Evolutionary conservation across 2,329 filamentous ascomycete species (phyloP).

Genomic region (Furcasterigmium sp.): DNA sequence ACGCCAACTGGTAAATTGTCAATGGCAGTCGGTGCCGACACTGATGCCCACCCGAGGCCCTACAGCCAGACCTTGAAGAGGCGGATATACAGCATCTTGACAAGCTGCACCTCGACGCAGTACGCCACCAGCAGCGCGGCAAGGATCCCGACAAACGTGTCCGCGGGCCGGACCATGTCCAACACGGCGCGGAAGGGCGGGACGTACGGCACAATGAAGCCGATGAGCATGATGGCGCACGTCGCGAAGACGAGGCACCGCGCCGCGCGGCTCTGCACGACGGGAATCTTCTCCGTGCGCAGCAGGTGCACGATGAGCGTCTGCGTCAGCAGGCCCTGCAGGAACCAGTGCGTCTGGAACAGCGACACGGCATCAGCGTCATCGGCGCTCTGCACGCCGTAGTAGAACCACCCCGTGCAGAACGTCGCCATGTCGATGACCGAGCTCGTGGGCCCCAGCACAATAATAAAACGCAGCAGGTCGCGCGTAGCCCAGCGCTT

Average conservation of each 20-base stretch:
- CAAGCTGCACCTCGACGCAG: slow-evolving; percentile 18
- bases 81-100: slow-evolving; percentile 19
- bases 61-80: slow-evolving; percentile 19
- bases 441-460: slow-evolving; percentile 20
- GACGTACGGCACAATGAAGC: slow-evolving; percentile 18
- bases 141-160: slow-evolving; percentile 16
- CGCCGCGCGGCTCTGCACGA: slow-evolving; percentile 17
- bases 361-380: slow-evolving; percentile 8
- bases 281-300: slow-evolving; percentile 19
- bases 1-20: too few relatives aligned
- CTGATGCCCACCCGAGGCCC: too few relatives aligned
- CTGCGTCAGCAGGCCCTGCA: slow-evolving; percentile 20
- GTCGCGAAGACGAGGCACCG: slow-evolving; percentile 17
- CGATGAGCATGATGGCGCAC: slow-evolving; percentile 16
- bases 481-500: slow-evolving; percentile 20
- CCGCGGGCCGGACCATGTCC: slow-evolving; percentile 14
- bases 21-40: not conserved
- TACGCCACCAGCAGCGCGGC: slow-evolving; percentile 17
- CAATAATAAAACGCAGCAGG: slow-evolving; percentile 20
- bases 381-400: slow-evolving; percentile 13
- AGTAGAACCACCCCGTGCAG: slow-evolving; percentile 16
- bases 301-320: slow-evolving; percentile 21
- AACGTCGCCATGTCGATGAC: slow-evolving; percentile 20
- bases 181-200: slow-evolving; percentile 14
- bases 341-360: slow-evolving; percentile 21